phyloP scores from a whole-genome alignment of 495 filamentous ascomycete species.

The Neurospora sp. region DNA sequence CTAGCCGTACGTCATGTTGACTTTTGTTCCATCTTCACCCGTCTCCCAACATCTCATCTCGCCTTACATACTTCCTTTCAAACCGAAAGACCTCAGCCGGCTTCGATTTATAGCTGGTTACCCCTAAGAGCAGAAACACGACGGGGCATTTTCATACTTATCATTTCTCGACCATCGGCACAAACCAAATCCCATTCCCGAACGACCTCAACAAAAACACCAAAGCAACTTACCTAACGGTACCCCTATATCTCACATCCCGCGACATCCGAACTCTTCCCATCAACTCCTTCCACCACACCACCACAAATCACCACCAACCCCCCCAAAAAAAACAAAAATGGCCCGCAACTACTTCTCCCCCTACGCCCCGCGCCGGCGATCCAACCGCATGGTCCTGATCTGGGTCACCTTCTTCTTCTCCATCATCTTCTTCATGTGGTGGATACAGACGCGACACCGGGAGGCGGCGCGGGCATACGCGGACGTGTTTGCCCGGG shows the following conservation, averaged over 20 bases:
- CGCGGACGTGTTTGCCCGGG: conserved; percentile 6
- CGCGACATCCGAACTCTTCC: not conserved
- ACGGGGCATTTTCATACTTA: no score
- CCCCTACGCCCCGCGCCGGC: conserved; percentile 24
- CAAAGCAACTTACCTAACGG: no score
- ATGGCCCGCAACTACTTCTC: conserved; percentile 12
- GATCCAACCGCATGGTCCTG: conserved; percentile 20
- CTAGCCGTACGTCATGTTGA: not conserved
- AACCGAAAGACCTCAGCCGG: no score
- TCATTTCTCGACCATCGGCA: no score
- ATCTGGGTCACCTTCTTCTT: conserved; percentile 24
- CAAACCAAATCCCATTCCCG: no score
- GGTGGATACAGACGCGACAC: conserved; percentile 19
- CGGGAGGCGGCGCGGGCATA: conserved; percentile 7
- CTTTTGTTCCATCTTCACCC: not conserved
- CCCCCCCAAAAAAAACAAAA: not conserved
- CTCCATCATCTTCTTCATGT: conserved; percentile 18
- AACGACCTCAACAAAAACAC: no score
- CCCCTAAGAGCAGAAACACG: no score
- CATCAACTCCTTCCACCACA: not conserved
- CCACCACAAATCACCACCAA: no score
- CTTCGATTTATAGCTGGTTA: no score
- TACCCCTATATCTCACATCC: not conserved
- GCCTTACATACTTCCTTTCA: no score
- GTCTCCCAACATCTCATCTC: no score